These are phyloP conservation scores for Millerozyma acaciae DNA, from an alignment of 805 yeast species.

Conservation along the genomic window DNA sequence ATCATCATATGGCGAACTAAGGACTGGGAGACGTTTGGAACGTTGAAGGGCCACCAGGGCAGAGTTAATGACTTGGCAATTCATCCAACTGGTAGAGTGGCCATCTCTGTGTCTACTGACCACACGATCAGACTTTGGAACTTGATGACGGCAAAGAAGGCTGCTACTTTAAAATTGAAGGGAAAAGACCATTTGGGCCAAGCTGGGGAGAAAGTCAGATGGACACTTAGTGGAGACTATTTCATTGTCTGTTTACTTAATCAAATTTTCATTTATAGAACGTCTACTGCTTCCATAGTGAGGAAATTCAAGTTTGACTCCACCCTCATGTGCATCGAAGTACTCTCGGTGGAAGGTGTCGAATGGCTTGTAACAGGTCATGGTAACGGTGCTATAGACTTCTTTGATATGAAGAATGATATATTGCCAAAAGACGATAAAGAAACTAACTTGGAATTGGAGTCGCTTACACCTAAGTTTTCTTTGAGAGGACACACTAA, in stretches of 20 bases:
- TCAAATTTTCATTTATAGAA: constrained; percentile 60
- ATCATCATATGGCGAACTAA: constrained; percentile 91
- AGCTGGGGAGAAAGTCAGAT: constrained; percentile 59
- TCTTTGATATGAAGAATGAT: constrained; percentile 43
- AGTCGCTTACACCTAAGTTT: constrained; percentile 46
- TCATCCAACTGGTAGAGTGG: constrained; percentile 87
- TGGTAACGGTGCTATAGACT: constrained; percentile 65
- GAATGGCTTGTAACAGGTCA: constrained; percentile 67
- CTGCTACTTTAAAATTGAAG: constrained; percentile 72
- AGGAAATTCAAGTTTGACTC: constrained; percentile 49
- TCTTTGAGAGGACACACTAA: constrained; percentile 74
- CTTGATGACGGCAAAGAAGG: constrained; percentile 92
- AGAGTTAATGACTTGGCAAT: constrained; percentile 80
- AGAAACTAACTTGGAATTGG: constrained; percentile 16
- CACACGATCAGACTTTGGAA: constrained; percentile 88
- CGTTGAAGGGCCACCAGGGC: constrained; percentile 85
- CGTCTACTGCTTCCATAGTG: constrained; percentile 57
- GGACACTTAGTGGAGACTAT: constrained; percentile 64
- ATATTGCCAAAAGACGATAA: constrained; percentile 15
- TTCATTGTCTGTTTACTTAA: constrained; percentile 74
- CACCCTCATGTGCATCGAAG: constrained; percentile 67
- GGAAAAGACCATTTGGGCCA: constrained; percentile 66
- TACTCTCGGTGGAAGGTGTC: constrained; percentile 39
- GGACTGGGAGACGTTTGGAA: constrained; percentile 93
- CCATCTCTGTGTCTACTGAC: constrained; percentile 85